These are phyloP conservation scores for Colletotrichum agaves DNA, from an alignment of 2,329 filamentous ascomycete species.

Conservation along the genomic window DNA sequence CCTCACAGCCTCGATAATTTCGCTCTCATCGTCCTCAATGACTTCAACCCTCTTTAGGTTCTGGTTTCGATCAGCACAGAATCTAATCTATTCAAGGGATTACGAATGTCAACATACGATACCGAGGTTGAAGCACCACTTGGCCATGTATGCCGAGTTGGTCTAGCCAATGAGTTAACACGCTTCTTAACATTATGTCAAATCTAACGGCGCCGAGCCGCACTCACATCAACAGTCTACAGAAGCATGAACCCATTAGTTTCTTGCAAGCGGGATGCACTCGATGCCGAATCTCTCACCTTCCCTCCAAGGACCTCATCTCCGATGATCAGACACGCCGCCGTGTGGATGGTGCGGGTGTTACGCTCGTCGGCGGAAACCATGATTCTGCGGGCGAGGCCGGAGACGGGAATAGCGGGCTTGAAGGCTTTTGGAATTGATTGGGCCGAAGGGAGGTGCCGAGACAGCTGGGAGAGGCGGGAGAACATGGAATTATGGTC, in stretches of 20 bases:
- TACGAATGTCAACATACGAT: slow-evolving; percentile 57
- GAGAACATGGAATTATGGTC: slow-evolving; percentile 74
- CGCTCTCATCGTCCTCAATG: slow-evolving; percentile 89
- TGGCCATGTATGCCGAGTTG: slow-evolving; percentile 72
- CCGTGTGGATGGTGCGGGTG: slow-evolving; percentile 82
- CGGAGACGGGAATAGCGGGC: slow-evolving; percentile 40
- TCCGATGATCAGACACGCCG: slow-evolving; percentile 94
- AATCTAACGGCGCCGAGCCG: background rate
- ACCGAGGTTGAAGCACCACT: slow-evolving; percentile 71
- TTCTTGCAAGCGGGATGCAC: background rate
- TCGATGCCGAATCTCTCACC: slow-evolving; percentile 62
- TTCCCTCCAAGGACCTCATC: slow-evolving; percentile 96
- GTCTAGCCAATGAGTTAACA: slow-evolving; percentile 55
- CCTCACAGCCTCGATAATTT: slow-evolving; percentile 87
- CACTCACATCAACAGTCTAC: slow-evolving; percentile 54
- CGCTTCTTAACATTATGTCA: background rate
- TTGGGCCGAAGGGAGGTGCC: slow-evolving; percentile 65
- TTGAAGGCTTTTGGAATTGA: slow-evolving; percentile 41
- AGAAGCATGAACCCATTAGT: slow-evolving; percentile 3
- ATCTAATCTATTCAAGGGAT: too few species aligned
- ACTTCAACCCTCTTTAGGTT: slow-evolving; percentile 89
- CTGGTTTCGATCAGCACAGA: slow-evolving; percentile 47
- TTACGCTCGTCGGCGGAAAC: slow-evolving; percentile 64
- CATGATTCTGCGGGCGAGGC: slow-evolving; percentile 52
- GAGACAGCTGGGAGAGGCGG: slow-evolving; percentile 77